Conservation (phyloP, 306 rosid species). For the Gastrolobium bilobum region DNA sequence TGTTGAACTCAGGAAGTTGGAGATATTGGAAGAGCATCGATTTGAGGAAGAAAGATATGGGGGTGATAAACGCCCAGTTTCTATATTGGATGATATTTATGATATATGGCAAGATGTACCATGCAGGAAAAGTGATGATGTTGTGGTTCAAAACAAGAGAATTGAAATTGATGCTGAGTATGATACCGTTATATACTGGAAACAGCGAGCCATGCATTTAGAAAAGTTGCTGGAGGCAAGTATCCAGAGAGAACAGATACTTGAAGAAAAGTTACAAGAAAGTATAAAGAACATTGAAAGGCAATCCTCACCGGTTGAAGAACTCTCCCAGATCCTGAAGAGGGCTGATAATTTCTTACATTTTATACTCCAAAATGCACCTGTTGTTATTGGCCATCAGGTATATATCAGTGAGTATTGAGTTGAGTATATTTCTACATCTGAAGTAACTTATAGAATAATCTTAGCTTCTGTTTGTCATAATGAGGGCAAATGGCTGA, state of each 20-base stretch:
- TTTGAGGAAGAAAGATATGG: constrained; percentile 80
- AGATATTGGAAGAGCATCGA: constrained; percentile 81
- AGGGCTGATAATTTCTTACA: constrained; percentile 92
- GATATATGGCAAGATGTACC: constrained; percentile 79
- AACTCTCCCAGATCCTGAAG: constrained; percentile 81
- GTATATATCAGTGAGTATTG: constrained; percentile 50
- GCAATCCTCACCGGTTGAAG: constrained; percentile 88
- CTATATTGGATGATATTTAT: constrained; percentile 78
- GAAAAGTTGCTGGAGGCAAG: constrained; percentile 78
- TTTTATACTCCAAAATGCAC: constrained; percentile 92
- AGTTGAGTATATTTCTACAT: background rate
- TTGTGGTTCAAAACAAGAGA: constrained; percentile 67
- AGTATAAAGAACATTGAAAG: constrained; percentile 71
- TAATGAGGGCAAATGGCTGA: constrained; percentile 14
- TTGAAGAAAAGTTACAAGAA: constrained; percentile 68
- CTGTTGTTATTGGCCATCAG: constrained; percentile 94
- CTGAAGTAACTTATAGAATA: background rate
- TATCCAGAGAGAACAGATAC: constrained; percentile 73
- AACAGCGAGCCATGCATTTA: constrained; percentile 67
- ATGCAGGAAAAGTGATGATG: constrained; percentile 60
- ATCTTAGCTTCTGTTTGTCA: background rate
- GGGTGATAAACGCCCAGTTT: constrained; percentile 75
- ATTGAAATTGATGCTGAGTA: constrained; percentile 80
- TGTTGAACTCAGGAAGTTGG: constrained; percentile 84
- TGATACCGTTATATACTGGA: constrained; percentile 78